Evolutionary conservation across 345 rosid species (phyloP).

Genomic region (Barbarea vulgaris): DNA sequence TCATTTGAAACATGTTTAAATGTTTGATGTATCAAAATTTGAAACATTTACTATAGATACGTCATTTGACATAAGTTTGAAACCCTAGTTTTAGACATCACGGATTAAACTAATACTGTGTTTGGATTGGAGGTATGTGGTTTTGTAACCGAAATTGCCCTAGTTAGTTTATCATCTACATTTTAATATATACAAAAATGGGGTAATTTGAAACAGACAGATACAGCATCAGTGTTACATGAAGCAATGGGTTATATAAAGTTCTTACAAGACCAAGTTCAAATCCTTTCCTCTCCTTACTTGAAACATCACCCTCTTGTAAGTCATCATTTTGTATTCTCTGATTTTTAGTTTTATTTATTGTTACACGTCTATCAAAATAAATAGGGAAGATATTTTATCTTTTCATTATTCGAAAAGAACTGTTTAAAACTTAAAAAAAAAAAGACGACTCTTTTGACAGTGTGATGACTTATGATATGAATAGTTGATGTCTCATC

Average conservation of each 20-base stretch:
- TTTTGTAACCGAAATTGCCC: background rate
- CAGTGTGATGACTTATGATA: background rate
- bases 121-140: background rate
- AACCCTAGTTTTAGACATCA: too few species aligned
- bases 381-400: background rate
- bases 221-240: slow-evolving; percentile 77
- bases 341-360: background rate
- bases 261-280: slow-evolving; percentile 79
- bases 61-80: background rate
- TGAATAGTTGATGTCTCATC: slow-evolving; percentile 24
- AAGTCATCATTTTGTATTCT: background rate
- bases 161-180: background rate
- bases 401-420: background rate
- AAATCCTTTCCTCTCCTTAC: slow-evolving; percentile 74
- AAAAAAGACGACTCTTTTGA: background rate
- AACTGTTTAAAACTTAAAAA: background rate
- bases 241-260: slow-evolving; percentile 86
- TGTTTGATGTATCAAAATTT: background rate
- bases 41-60: background rate
- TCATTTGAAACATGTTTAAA: background rate
- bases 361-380: background rate
- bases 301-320: slow-evolving; percentile 42
- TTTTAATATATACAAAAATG: background rate
- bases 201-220: slow-evolving; percentile 52
- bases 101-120: background rate